phyloP scores from a whole-genome alignment of 2,329 filamentous ascomycete species.

The Polytolypa hystricis region DNA sequence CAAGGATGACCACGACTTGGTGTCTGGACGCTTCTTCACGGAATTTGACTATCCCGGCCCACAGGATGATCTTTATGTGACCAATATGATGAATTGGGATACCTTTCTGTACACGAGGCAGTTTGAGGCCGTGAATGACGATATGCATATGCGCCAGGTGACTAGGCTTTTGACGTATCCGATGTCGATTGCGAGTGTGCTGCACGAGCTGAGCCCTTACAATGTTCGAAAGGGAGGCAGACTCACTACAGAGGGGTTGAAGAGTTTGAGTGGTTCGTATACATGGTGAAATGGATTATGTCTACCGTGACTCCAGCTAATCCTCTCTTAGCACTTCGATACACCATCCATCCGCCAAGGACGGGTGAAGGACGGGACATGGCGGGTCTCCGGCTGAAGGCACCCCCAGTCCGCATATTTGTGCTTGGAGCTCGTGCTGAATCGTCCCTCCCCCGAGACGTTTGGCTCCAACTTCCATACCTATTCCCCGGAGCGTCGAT shows the following conservation, averaged over 20 bases:
- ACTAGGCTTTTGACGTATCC: constrained; percentile 91
- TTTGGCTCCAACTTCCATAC: constrained; percentile 89
- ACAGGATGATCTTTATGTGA: constrained; percentile 81
- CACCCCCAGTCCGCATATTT: constrained; percentile 84
- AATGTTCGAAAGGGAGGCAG: constrained; percentile 62
- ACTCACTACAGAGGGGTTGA: constrained; percentile 77
- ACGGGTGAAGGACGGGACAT: constrained; percentile 63
- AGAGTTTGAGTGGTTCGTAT: constrained; percentile 76
- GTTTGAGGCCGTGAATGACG: constrained; percentile 82
- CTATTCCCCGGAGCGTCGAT: constrained; percentile 88
- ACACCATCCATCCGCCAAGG: constrained; percentile 80
- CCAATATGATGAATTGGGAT: constrained; percentile 99
- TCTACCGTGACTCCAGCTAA: no score
- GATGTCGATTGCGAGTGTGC: constrained; percentile 75
- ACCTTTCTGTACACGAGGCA: constrained; percentile 89
- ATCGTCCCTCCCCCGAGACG: constrained; percentile 83
- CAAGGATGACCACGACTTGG: constrained; percentile 91
- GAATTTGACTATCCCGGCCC: constrained; percentile 86
- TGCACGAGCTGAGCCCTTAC: constrained; percentile 94
- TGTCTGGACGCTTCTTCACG: constrained; percentile 80
- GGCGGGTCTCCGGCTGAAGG: constrained; percentile 68
- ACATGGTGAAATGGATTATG: no score
- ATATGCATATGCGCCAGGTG: constrained; percentile 82
- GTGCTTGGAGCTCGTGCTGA: constrained; percentile 93
- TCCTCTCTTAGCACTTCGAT: constrained; percentile 60